These are phyloP conservation scores for Lipomyces kockii DNA, from an alignment of 805 yeast genomes.

Conservation along the genomic window DNA sequence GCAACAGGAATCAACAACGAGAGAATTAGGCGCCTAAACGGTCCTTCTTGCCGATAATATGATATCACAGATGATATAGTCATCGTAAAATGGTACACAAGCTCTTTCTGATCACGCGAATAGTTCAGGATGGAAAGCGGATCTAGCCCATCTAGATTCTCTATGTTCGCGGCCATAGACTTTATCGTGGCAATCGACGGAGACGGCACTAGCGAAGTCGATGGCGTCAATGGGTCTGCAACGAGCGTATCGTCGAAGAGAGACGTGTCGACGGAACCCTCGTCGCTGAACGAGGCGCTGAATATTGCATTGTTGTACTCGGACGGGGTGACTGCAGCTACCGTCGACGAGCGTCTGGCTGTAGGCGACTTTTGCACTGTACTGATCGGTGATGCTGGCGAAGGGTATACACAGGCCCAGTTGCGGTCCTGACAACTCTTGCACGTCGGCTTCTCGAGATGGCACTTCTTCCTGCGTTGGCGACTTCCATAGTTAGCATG, in stretches of 20 bases:
- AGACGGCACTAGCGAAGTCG: slow-evolving; percentile 2
- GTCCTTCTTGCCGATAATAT: slow-evolving; percentile 28
- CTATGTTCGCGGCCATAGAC: background rate
- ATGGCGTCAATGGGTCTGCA: background rate
- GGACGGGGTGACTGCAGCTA: background rate
- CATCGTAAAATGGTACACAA: slow-evolving; percentile 28
- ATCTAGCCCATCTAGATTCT: slow-evolving; percentile 24
- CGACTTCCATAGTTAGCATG: slow-evolving; percentile 19
- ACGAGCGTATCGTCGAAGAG: background rate
- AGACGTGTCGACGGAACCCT: background rate
- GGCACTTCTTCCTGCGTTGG: slow-evolving; percentile 33
- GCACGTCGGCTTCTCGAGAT: slow-evolving; percentile 27
- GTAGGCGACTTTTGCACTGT: background rate
- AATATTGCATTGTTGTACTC: background rate
- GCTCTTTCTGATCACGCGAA: slow-evolving; percentile 29
- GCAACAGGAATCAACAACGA: slow-evolving; percentile 27
- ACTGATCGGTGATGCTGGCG: background rate
- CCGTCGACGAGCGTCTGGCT: background rate
- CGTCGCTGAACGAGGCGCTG: slow-evolving; percentile 13
- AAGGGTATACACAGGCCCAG: slow-evolving; percentile 31
- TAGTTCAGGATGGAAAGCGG: slow-evolving; percentile 26
- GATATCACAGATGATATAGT: slow-evolving; percentile 33
- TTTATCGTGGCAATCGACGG: background rate
- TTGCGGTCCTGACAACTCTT: slow-evolving; percentile 28
- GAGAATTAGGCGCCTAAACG: slow-evolving; percentile 25